These are phyloP conservation scores for Podaxis pistillaris DNA, from an alignment of 768 basidiomycete genomes.

Conservation along the genomic window DNA sequence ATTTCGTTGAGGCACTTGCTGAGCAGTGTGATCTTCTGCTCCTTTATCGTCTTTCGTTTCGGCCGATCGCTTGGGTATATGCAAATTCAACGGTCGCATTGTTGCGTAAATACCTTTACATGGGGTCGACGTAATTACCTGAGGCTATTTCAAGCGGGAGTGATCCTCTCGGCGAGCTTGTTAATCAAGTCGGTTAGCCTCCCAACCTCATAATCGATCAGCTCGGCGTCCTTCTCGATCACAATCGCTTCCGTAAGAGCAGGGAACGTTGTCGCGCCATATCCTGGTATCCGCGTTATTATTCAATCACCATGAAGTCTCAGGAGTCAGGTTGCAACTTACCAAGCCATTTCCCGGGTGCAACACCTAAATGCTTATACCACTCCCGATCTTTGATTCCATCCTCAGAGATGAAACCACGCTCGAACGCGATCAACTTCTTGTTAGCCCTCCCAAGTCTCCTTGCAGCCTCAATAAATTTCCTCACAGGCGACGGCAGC, in stretches of 20 bases:
- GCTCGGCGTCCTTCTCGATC: slow-evolving; percentile 60
- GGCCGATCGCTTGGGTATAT: background rate
- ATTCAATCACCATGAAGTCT: background rate
- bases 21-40: background rate
- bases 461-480: slow-evolving; percentile 53
- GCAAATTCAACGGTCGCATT: background rate
- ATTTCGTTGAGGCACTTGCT: no score
- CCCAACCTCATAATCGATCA: slow-evolving; percentile 58
- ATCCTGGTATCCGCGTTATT: slow-evolving; percentile 41
- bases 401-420: slow-evolving; percentile 74
- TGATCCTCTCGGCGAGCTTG: slow-evolving; percentile 43
- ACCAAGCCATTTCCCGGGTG: slow-evolving; percentile 87
- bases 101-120: background rate
- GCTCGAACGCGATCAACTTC: slow-evolving; percentile 71
- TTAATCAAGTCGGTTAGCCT: slow-evolving; percentile 56
- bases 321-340: slow-evolving; percentile 17
- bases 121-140: background rate
- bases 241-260: slow-evolving; percentile 76
- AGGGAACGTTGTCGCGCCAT: slow-evolving; percentile 84
- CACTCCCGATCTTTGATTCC: slow-evolving; percentile 83
- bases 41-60: background rate
- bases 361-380: slow-evolving; percentile 84
- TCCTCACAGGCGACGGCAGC: slow-evolving; percentile 8
- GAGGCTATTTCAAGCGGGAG: slow-evolving; percentile 14
- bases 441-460: slow-evolving; percentile 59